phyloP scores from a whole-genome alignment of 192 early-diverging fungal species.

The Rhizoclosmatium globosum region DNA sequence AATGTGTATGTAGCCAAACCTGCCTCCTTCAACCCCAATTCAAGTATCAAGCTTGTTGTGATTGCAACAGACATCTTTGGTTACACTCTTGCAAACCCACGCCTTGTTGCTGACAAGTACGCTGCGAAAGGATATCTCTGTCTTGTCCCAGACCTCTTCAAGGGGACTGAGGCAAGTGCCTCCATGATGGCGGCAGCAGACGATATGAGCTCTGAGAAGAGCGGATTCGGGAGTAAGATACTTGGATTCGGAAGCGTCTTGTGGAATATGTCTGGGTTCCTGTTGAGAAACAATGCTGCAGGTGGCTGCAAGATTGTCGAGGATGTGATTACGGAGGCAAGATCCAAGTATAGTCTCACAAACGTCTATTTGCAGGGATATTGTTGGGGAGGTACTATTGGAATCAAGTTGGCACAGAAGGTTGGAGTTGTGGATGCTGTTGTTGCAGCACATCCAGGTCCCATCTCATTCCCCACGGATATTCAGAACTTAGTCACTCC shows the following conservation, averaged over 20 bases:
- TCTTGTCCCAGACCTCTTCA: conserved; percentile 39
- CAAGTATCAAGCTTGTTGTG: conserved; percentile 17
- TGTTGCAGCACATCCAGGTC: conserved; percentile 22
- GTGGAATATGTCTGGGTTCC: conserved; percentile 16
- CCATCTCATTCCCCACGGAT: conserved; percentile 14
- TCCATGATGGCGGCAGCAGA: conserved; percentile 4
- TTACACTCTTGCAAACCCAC: conserved; percentile 39
- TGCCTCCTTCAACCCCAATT: too few species aligned
- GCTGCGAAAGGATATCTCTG: conserved; percentile 25
- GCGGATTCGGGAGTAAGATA: conserved; percentile 2
- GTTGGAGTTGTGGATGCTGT: conserved; percentile 18
- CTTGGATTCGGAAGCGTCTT: conserved; percentile 5
- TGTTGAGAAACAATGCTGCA: conserved; percentile 12
- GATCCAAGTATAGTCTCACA: neutral
- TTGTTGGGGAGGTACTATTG: conserved; percentile 29
- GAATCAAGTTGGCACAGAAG: conserved; percentile 21
- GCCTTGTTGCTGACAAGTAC: conserved; percentile 47
- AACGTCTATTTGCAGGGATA: conserved; percentile 30
- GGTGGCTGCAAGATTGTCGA: conserved; percentile 1
- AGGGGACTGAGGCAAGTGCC: conserved; percentile 23
- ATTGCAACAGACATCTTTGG: conserved; percentile 48
- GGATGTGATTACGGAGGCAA: conserved; percentile 13
- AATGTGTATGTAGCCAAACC: conserved; percentile 34
- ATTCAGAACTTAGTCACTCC: conserved; percentile 12
- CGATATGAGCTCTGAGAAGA: neutral